Base-by-base conservation (phyloP, 768 basidiomycete genomes). In the Mycena venus region DNA sequence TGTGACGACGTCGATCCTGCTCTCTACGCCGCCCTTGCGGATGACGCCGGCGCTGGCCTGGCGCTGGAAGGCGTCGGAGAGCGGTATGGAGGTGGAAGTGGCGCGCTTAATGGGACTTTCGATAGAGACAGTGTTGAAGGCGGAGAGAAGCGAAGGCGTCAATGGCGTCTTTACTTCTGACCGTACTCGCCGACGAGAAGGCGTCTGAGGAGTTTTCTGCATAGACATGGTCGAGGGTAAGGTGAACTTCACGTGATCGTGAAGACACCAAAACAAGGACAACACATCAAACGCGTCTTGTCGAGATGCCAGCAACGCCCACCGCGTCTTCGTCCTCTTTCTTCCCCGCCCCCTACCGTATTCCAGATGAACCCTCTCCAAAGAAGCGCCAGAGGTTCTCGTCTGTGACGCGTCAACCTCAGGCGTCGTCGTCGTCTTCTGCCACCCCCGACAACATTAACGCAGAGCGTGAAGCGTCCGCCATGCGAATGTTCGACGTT, bases 11-110 rank as follows among this genome's bases (percentile, higher is more conserved):
- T 96, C 92, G 19, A 95, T 85, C 69, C 93, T 87, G 74, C 92
- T 92, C 80, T 96, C 95, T 14, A 95, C 82, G 10, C 94, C 94
- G 49, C 95, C 95, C 73, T 90, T 93, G 42, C 94, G 85, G 75
- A 96, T 92, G 21, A 96, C 89, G 8, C 95, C 93, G 1, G 82
- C 83, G 74, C 85, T 90, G 0, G 93, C 92, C 78, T 94, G 94
- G 3, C 90, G 87, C 65, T 91, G 87, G 9, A 93, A 83, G 0
- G 86, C 86, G 47, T 91, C 91, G 0, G 88, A 87, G 47, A 90
- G 84, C 15, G 88, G 84, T 31, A 90, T 88, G 14, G 83, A 79
- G 63, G 87, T 83, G 4, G 86, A 84, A 0, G 88, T 88, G 1
- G 89, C 82, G 14, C 92, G 87, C 81, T 95, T 95, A 12, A 91